These are phyloP conservation scores for Geoglossum glabrum DNA, from an alignment of 495 filamentous ascomycete species.

Conservation along the genomic window DNA sequence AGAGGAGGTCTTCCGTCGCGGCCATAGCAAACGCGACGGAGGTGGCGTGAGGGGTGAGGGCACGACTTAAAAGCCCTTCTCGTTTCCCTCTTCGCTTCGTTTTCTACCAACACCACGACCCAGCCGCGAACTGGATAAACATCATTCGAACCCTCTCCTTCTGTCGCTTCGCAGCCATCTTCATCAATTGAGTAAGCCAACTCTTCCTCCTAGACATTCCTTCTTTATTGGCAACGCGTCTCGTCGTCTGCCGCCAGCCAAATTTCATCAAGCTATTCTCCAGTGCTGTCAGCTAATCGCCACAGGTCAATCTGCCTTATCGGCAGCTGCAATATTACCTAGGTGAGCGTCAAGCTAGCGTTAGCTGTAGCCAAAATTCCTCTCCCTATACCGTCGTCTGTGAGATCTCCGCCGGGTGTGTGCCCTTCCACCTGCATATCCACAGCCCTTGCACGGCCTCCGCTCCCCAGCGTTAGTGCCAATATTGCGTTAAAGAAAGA, in stretches of 20 bases:
- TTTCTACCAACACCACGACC: background rate
- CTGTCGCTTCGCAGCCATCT: too few relatives aligned
- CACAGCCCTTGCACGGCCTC: background rate
- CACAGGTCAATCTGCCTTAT: background rate
- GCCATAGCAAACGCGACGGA: background rate
- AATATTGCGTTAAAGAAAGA: too few relatives aligned
- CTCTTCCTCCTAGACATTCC: background rate
- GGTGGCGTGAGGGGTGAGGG: background rate
- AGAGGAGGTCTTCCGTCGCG: background rate
- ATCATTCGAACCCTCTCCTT: too few relatives aligned
- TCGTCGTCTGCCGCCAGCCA: background rate
- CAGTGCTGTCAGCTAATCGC: background rate
- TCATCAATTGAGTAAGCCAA: background rate
- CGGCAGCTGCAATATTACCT: background rate
- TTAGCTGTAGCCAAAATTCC: background rate
- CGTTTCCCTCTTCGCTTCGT: background rate
- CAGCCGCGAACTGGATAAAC: background rate
- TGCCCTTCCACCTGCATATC: background rate
- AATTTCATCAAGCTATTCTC: background rate
- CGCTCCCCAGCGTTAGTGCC: background rate
- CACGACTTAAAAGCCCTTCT: background rate
- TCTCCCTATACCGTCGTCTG: background rate
- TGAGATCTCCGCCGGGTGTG: background rate
- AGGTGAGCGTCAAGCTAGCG: background rate
- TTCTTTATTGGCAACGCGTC: background rate